Conservation (phyloP, 805 yeast genomes). For the Lachancea cidri region DNA sequence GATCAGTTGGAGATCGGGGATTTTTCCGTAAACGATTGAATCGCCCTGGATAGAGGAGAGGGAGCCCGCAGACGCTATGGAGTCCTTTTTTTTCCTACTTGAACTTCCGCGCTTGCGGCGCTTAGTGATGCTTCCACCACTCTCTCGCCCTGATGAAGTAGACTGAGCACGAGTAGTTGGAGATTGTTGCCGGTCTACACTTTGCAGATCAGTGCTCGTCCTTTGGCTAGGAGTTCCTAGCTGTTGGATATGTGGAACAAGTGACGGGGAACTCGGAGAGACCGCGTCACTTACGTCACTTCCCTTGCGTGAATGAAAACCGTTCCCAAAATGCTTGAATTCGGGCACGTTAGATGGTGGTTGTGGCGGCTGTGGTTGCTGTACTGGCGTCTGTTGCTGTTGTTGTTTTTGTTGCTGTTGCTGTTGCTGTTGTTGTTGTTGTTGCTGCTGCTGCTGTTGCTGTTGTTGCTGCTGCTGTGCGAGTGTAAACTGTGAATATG, state of each 20-base stretch:
- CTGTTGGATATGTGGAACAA: slow-evolving; percentile 2
- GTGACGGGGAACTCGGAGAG: slow-evolving; percentile 25
- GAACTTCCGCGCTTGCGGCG: slow-evolving; percentile 10
- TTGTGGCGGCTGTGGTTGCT: not conserved
- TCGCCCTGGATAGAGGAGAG: not conserved
- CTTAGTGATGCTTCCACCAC: slow-evolving; percentile 2
- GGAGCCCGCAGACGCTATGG: not conserved
- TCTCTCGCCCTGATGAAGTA: not conserved
- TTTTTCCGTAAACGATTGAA: slow-evolving; percentile 23
- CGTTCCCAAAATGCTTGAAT: slow-evolving; percentile 19
- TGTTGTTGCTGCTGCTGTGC: slow-evolving; percentile 11
- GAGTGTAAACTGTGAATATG: slow-evolving; percentile 11
- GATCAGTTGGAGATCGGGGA: slow-evolving; percentile 36
- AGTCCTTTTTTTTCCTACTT: slow-evolving; percentile 1
- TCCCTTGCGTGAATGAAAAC: slow-evolving; percentile 28
- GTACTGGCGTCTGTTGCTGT: no score
- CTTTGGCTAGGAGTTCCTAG: not conserved
- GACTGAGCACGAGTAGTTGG: not conserved
- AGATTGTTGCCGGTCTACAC: not conserved
- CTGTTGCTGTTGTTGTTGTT: no score
- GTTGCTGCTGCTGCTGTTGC: no score
- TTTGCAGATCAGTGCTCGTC: not conserved
- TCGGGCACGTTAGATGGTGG: slow-evolving; percentile 1
- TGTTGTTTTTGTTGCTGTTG: no score
- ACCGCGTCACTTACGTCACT: slow-evolving; percentile 28